Base-by-base conservation (phyloP, 1,284 basidiomycete species). In the Heterobasidion occidentale region DNA sequence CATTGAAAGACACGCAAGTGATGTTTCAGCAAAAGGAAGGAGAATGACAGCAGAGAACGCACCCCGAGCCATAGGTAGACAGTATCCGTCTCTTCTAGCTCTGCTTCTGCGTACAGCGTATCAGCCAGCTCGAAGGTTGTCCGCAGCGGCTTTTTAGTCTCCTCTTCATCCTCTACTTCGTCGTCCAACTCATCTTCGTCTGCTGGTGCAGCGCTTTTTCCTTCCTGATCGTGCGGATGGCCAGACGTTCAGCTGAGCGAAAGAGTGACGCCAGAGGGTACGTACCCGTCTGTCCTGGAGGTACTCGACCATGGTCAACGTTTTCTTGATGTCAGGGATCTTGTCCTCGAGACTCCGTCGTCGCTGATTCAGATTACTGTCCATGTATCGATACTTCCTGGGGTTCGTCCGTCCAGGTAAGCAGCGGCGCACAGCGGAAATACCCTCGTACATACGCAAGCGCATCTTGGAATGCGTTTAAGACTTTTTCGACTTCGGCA, bases 321-420 rank as follows among this genome's bases (percentile, higher is more conserved):
- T 98, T 74, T 96, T 94, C 65, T 85, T 83, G 65, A 99, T 95
- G 70, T 99, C 97, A 0, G 96, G 96, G 51, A 98, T 95, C 79
- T 99, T 98, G 60, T 92, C 91, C 63, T 93, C 88, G 6, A 98
- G 77, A 1, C 88, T 86, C 56, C 80, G 78, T 53, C 90, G 80
- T 50, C 94, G 81, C 68, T 94, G 89, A 12, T 86, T 78, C 51
- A 96, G 78, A 67, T 88, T 95, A 38, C 85, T 76, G 66, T 98
- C 96, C 96, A 99, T 98, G 74, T 96, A 97, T 58, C 92, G 90
- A 77, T 99, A 99, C 78, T 99, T 98, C 60, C 94, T 98, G 74
- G 72, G 59, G 53, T 54, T 19, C 52, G 35, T 57, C 62, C 58
- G 59, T 59, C 59, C 57, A 58, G 57, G 62, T 59, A 63, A 27